These are phyloP conservation scores for Zygnema circumcarinatum DNA, from an alignment of 139 green algal species.

Conservation along the genomic window DNA sequence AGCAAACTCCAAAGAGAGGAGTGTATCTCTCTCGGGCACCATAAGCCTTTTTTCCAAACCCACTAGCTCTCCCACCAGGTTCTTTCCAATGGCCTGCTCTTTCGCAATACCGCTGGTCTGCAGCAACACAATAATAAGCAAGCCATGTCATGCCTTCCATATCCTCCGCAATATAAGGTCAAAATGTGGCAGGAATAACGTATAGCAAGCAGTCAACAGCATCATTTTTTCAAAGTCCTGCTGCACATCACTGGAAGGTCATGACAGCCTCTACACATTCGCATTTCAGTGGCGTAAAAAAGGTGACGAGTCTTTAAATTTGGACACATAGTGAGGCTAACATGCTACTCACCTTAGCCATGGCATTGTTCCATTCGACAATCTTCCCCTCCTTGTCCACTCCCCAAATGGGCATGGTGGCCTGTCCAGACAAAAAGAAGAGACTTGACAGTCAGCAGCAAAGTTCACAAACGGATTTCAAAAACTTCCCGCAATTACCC, in stretches of 20 bases:
- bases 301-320: no score
- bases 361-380: slow-evolving; percentile 44
- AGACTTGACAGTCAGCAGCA: no score
- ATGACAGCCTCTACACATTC: no score
- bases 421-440: neutral
- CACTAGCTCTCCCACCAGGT: slow-evolving; percentile 39
- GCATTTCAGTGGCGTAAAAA: no score
- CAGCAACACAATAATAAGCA: no score
- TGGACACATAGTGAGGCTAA: no score
- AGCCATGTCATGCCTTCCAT: neutral
- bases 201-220: neutral
- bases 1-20: slow-evolving; percentile 50
- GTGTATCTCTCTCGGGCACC: slow-evolving; percentile 44
- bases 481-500: no score
- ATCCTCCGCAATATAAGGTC: neutral
- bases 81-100: slow-evolving; percentile 40
- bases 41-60: slow-evolving; percentile 37
- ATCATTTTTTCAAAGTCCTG: neutral
- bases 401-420: slow-evolving; percentile 41
- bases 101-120: slow-evolving; percentile 41
- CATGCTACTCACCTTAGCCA: slow-evolving; percentile 30
- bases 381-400: slow-evolving; percentile 34
- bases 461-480: no score
- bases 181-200: neutral
- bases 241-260: neutral